Conservation (phyloP, 2,329 filamentous ascomycete species). For the Cryphonectria parasitica region DNA sequence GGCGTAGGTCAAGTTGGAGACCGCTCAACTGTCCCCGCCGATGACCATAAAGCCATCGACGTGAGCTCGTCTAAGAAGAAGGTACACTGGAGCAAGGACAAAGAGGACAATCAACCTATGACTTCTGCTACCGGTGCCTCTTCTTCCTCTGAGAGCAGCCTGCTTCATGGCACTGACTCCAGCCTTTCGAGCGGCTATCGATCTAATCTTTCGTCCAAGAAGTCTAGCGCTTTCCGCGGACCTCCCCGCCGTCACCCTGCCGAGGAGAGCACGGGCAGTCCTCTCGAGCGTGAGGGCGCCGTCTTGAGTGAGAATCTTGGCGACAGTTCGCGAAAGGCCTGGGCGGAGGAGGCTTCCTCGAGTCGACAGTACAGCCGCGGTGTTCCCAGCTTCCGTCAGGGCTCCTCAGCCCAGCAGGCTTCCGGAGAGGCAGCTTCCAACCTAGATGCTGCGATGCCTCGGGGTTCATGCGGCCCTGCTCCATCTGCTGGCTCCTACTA, state of each 20-base stretch:
- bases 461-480: neutral
- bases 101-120: slow-evolving; percentile 10
- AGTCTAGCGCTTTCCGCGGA: slow-evolving; percentile 12
- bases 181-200: neutral
- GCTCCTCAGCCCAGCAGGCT: neutral
- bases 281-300: slow-evolving; percentile 11
- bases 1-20: neutral
- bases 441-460: neutral
- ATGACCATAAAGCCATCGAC: neutral
- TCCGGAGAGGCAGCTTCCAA: neutral
- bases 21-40: neutral
- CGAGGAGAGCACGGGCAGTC: slow-evolving; percentile 27
- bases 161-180: neutral
- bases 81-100: slow-evolving; percentile 21
- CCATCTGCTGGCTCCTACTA: slow-evolving; percentile 3
- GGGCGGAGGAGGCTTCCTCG: neutral
- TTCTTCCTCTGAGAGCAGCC: neutral
- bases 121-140: neutral
- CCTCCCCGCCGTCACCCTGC: slow-evolving; percentile 25
- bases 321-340: slow-evolving; percentile 1
- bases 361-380: neutral
- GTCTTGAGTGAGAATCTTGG: slow-evolving; percentile 11
- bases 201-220: slow-evolving; percentile 8
- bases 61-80: slow-evolving; percentile 17
- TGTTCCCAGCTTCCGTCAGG: neutral